These are phyloP conservation scores for Gossypium davidsonii DNA, from an alignment of 441 rosid species.

Conservation along the genomic window DNA sequence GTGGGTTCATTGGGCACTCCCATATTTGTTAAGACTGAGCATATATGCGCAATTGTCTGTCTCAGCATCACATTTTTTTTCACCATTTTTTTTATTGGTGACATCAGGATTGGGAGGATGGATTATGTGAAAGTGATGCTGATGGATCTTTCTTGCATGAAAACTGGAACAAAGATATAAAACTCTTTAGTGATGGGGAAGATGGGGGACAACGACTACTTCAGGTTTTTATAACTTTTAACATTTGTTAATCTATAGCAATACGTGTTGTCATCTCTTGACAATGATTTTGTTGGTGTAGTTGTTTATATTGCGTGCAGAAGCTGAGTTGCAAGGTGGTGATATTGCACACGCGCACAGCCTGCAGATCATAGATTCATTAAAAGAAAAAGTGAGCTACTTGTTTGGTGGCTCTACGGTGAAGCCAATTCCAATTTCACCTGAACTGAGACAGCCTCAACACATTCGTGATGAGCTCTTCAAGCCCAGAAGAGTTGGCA, in stretches of 20 bases:
- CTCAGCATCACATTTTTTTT: neutral
- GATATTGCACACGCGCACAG: slow-evolving; percentile 29
- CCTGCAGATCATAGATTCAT: slow-evolving; percentile 45
- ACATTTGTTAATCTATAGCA: neutral
- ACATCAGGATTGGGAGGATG: slow-evolving; percentile 88
- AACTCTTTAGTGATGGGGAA: slow-evolving; percentile 63
- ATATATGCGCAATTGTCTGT: neutral
- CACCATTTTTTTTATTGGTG: neutral
- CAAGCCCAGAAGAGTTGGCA: slow-evolving; percentile 65
- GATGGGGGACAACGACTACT: slow-evolving; percentile 85
- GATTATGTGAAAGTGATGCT: slow-evolving; percentile 71
- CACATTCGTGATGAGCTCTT: slow-evolving; percentile 55
- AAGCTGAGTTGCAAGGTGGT: slow-evolving; percentile 67
- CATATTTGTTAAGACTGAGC: neutral
- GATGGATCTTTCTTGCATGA: slow-evolving; percentile 90
- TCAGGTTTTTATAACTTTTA: slow-evolving; percentile 44
- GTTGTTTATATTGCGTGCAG: slow-evolving; percentile 77
- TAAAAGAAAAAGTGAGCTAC: slow-evolving; percentile 45
- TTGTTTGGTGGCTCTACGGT: slow-evolving; percentile 50
- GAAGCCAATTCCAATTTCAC: slow-evolving; percentile 39
- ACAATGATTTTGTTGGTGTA: slow-evolving; percentile 33
- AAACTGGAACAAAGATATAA: slow-evolving; percentile 79
- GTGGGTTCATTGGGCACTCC: neutral
- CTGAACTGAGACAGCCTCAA: slow-evolving; percentile 35
- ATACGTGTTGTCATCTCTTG: neutral